Evolutionary conservation across 2,329 filamentous ascomycete genomes (phyloP), one percentile per base, ranked within the genome.

Genomic region (Ceratocystis lukuohia): DNA sequence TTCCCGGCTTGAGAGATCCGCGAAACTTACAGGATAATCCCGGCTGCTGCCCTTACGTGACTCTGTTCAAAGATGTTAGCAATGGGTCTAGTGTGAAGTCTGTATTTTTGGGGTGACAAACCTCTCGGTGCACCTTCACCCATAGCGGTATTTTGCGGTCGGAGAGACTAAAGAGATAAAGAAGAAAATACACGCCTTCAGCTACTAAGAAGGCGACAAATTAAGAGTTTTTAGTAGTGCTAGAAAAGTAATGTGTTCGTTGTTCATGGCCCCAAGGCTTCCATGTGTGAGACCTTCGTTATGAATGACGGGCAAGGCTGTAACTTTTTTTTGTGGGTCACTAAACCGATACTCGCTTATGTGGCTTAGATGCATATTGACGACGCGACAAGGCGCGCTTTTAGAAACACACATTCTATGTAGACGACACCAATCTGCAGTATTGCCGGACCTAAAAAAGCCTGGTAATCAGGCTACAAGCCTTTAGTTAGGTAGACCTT

Each of bases 61-160:
- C 71, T 82, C 80, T 76, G 59, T 53, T 45, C n/a, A 61, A 20
- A 30, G 37, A 8, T 28, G 62, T 67, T 65, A 67, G 66, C 8
- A 64, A 30, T 30, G 37, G 25, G 22, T 12, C n/a, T 30, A 45
- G 33, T 22, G 6, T 20, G 12, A 48, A 22, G 61, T 5, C 7
- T 50, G n/a, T 6, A 53, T 20, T 1, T 53, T 20, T 22, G 41
- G 50, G 22, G 28, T n/a, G n/a, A 68, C 66, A 30, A 64, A 68
- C 66, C 66, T 68, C 66, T 68, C 17, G 64, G 65, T 28, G 61
- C 61, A 50, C 81, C 87, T 76, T 93, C 89, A 74, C 88, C 89
- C 89, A 94, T 94, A 68, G 69, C 84, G 71, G 71, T 59, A 30
- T 37, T 33, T 15, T 33, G 33, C 6, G 28, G 6, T 59, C 7